Base-by-base conservation (phyloP, 192 early-diverging fungal genomes). In the Mortierella alpina region DNA sequence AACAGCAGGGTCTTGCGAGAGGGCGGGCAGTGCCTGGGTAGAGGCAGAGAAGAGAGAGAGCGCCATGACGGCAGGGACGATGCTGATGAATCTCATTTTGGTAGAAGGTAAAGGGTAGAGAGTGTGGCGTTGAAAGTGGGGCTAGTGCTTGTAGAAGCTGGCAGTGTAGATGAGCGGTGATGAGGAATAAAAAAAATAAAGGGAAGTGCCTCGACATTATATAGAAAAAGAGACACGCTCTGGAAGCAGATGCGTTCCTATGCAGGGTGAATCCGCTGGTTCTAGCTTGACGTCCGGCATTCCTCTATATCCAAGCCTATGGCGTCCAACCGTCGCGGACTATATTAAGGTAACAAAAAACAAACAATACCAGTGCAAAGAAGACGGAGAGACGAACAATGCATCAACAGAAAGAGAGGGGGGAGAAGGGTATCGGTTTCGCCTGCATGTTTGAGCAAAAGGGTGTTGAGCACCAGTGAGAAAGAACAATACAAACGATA, bases 31-130 rank as follows among this genome's bases (percentile, higher is more conserved):
- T 6, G 76, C 76, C 75, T 78, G 61, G 51, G 75, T 51, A 1
- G 75, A 65, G 59, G 68, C 68, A 59, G 69, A 15, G 59, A 79
- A 79, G 52, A 79, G 59, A 47, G 61, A 57, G 55, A 79, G 54
- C 51, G 68, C 76, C 42, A 79, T 57, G 64, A 63, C 53, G 57
- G 76, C 69, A 48, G 76, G 69, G 40, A 67, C 57, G 40, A 79
- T 71, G 50, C 56, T 12, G 59, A 12, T 62, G 76, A 79, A 31
- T 63, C 47, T 72, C 76, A 79, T 79, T 60, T 64, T 64, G 54
- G 55, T 31, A 45, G 51, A 41, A 52, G 41, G 22, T 4, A 44
- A 3, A 13, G 49, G 22, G 46, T 48, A 15, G 5, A 20, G 15
- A 45, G 65, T 45, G 14, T 12, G 14, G 13, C 13, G 20, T 39